These are phyloP conservation scores for Ramichloridium luteum DNA, from an alignment of 2,329 filamentous ascomycete species.

Conservation along the genomic window DNA sequence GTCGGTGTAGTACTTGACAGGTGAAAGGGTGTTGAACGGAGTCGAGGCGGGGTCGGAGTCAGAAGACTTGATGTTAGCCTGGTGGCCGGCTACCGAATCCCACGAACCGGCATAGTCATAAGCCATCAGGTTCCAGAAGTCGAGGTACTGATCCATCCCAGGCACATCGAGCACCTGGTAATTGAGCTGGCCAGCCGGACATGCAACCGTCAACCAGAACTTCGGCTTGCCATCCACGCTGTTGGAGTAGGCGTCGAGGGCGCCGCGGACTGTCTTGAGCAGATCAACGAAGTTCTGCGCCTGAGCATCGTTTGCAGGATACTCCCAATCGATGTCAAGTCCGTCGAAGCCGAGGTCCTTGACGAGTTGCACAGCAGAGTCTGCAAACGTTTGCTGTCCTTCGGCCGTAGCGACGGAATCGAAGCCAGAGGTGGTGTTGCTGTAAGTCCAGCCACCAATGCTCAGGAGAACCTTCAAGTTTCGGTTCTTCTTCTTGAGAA, in stretches of 20 bases:
- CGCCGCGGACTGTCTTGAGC: constrained; percentile 26
- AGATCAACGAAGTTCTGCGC: constrained; percentile 29
- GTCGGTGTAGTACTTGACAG: constrained; percentile 56
- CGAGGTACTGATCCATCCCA: constrained; percentile 30
- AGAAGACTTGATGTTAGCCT: constrained; percentile 62
- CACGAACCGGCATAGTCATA: constrained; percentile 60
- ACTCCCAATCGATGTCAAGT: constrained; percentile 39
- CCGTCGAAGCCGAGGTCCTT: constrained; percentile 63
- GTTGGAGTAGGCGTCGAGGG: constrained; percentile 30
- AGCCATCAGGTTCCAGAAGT: constrained; percentile 41
- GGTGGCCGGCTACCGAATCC: constrained; percentile 59
- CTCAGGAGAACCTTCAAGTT: constrained; percentile 69
- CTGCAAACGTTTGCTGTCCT: constrained; percentile 54
- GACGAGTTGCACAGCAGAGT: constrained; percentile 59
- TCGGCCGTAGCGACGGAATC: constrained; percentile 49
- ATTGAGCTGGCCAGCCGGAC: constrained; percentile 32
- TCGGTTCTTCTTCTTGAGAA: constrained; percentile 64
- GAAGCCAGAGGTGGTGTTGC: constrained; percentile 56
- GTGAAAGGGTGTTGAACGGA: constrained; percentile 62
- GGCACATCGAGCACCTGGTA: constrained; percentile 30
- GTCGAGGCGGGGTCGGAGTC: constrained; percentile 48
- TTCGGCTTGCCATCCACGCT: constrained; percentile 25
- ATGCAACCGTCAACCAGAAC: constrained; percentile 35
- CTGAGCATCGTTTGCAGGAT: constrained; percentile 29
- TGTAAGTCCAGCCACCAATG: constrained; percentile 73